A percentile compares a stretch with the other conserved stretches of the same genome.
phyloP scores from a whole-genome alignment of 352 stramenopile species.

The Pythium volutum region DNA sequence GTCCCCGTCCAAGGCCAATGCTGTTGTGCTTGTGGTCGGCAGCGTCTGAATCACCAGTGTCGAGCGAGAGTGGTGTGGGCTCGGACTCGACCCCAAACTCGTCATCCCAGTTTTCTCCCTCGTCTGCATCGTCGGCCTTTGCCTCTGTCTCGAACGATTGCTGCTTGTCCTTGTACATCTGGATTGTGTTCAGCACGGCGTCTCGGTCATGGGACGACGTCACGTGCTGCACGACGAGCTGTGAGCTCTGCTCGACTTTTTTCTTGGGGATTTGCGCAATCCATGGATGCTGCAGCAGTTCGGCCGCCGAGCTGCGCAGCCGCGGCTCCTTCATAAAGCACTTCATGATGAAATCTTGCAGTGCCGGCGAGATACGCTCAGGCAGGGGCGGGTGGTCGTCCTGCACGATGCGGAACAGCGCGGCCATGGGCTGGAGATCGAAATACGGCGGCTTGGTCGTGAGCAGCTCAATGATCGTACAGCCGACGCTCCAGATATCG shows the following conservation, averaged over 20 bases:
- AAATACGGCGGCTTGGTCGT: constrained; percentile 94
- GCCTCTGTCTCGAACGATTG: constrained; percentile 11
- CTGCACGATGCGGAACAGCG: constrained; percentile 92
- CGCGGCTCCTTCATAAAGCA: constrained; percentile 92
- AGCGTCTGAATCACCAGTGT: not conserved
- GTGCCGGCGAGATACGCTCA: constrained; percentile 82
- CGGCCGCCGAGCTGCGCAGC: constrained; percentile 71
- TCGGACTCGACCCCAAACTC: constrained; percentile 54
- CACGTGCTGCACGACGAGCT: constrained; percentile 72
- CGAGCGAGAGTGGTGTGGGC: constrained; percentile 30
- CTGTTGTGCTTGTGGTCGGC: not conserved
- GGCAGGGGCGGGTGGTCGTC: constrained; percentile 91
- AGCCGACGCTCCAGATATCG: constrained; percentile 94
- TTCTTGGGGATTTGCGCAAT: constrained; percentile 86
- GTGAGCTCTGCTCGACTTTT: constrained; percentile 86
- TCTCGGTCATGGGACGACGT: constrained; percentile 75
- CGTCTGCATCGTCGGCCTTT: constrained; percentile 27
- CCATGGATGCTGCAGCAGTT: constrained; percentile 89
- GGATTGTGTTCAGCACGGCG: constrained; percentile 84
- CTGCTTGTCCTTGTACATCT: constrained; percentile 61
- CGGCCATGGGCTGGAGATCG: constrained; percentile 87
- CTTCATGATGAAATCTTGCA: constrained; percentile 92
- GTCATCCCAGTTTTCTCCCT: constrained; percentile 83
- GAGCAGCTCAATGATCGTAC: constrained; percentile 94
- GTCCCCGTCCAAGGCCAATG: not conserved